Evolutionary conservation across 495 filamentous ascomycete species (phyloP), one percentile per base, ranked within the genome.

Genomic region (Immersiella caudata): DNA sequence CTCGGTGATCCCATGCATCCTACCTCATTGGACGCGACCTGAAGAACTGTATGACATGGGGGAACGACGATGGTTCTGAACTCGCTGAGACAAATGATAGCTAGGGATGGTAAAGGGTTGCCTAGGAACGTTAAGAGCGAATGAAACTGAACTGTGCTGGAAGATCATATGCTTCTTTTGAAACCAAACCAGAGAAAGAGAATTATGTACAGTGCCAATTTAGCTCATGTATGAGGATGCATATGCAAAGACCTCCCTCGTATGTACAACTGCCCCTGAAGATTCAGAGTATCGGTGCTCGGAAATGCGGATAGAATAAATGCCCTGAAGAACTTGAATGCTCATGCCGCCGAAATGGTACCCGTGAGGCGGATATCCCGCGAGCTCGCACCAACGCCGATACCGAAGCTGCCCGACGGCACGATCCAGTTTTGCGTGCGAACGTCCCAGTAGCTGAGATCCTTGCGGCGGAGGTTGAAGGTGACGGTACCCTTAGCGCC

Each of bases 371-470:
- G 56, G 21, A 84, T 69, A 77, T 86, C 84, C 66, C 84, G 75
- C 66, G 81, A 84, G 61, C 84, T 87, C 14, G 83, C 76, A 2
- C 84, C 85, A 0, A 87, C 80, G 20, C 46, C 70, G 11, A 87
- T 71, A 3, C 68, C 77, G 74, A 86, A 85, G 27, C 70, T 75
- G 0, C 84, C 85, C 2, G 67, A 70, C 6, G 83, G 83, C 50
- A 88, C 75, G 0, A 85, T 76, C 86, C 87, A 89, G 66, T 80
- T 75, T 71, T 86, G 78, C 62, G 54, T 66, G 0, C 67, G 62
- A 1, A 74, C 68, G 64, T 88, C 84, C 87, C 87, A 89, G 56
- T 85, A 82, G 59, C 83, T 85, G 60, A 89, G 55, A 71, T 89
- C 87, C 56, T 82, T 82, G 60, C 80, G 76, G 46, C 75, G 68